These are phyloP conservation scores for Penium margaritaceum DNA, from an alignment of 139 green algal species.

Conservation along the genomic window DNA sequence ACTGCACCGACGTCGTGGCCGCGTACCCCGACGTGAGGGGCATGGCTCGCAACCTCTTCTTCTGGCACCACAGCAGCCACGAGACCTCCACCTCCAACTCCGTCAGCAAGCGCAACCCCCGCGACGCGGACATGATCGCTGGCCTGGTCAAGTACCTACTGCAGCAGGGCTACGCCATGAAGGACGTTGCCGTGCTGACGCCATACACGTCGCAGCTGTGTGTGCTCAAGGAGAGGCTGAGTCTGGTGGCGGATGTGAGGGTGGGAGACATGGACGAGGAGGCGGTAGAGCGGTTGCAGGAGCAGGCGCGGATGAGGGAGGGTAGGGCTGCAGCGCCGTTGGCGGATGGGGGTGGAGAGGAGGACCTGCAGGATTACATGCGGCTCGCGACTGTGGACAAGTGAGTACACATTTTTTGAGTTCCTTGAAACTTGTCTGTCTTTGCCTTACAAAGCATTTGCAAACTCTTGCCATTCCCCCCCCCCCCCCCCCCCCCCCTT, in stretches of 20 bases:
- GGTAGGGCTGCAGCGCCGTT: background rate
- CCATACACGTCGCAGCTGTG: constrained; percentile 69
- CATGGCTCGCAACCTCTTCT: constrained; percentile 51
- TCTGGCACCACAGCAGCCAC: constrained; percentile 56
- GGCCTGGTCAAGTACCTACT: constrained; percentile 58
- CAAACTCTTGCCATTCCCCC: no score
- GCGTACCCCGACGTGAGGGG: constrained; percentile 29
- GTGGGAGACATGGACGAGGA: constrained; percentile 56
- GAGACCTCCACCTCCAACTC: constrained; percentile 52
- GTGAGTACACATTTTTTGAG: constrained; percentile 38
- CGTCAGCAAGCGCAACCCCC: constrained; percentile 58
- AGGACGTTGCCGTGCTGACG: constrained; percentile 66
- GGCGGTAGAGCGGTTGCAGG: constrained; percentile 50
- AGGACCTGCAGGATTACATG: constrained; percentile 33
- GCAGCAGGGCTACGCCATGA: constrained; percentile 53
- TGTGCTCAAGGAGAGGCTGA: constrained; percentile 39
- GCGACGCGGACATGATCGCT: constrained; percentile 55
- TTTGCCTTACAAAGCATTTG: no score
- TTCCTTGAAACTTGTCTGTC: no score
- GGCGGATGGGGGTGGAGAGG: background rate
- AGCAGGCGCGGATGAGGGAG: constrained; percentile 23
- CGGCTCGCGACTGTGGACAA: constrained; percentile 69
- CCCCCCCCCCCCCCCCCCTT: no score
- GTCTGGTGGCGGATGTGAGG: constrained; percentile 47
- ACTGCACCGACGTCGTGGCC: constrained; percentile 43